Percentiles rank a stretch among this genome's conserved stretches.
phyloP scores from a whole-genome alignment of 225 moss, liverwort and hornwort species.

The Polytrichum formosum region DNA sequence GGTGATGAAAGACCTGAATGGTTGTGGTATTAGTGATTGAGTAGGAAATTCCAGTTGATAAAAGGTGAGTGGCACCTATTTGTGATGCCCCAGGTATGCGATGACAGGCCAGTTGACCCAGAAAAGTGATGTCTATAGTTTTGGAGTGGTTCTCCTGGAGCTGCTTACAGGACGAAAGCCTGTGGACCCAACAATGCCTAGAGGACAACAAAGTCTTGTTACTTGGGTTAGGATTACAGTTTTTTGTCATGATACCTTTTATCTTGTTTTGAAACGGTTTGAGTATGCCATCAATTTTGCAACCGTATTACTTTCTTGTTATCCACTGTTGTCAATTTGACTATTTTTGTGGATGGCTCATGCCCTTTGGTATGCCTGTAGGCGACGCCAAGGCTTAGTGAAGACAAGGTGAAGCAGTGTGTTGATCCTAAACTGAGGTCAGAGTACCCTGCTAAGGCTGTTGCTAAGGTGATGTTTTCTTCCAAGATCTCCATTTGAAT shows the following conservation, averaged over 20 bases:
- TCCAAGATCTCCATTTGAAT: too few relatives aligned
- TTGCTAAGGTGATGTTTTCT: constrained; percentile 67
- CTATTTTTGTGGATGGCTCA: too few relatives aligned
- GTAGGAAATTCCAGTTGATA: too few relatives aligned
- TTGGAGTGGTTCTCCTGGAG: constrained; percentile 98
- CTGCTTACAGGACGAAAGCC: constrained; percentile 98
- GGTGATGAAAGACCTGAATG: too few relatives aligned
- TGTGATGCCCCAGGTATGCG: constrained; percentile 66
- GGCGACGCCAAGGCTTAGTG: constrained; percentile 97
- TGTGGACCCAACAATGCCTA: constrained; percentile 97
- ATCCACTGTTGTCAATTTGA: too few relatives aligned
- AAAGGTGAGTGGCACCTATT: too few relatives aligned
- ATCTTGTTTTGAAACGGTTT: too few relatives aligned
- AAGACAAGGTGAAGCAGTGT: constrained; percentile 99
- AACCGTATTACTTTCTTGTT: too few relatives aligned
- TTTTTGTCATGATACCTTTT: too few relatives aligned
- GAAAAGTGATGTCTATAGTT: constrained; percentile 99
- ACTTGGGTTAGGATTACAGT: constrained; percentile 66
- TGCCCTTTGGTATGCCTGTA: constrained; percentile 16
- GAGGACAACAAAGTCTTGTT: constrained; percentile 98
- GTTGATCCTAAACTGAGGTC: constrained; percentile 94
- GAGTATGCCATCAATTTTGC: too few relatives aligned
- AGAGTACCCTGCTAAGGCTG: constrained; percentile 94
- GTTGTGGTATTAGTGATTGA: too few relatives aligned
- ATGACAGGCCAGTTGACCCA: constrained; percentile 99